Percentiles rank a stretch among this genome's conserved stretches.
These are phyloP conservation scores for Colletotrichum lupini DNA, from an alignment of 2,329 filamentous ascomycete genomes.

Conservation along the genomic window DNA sequence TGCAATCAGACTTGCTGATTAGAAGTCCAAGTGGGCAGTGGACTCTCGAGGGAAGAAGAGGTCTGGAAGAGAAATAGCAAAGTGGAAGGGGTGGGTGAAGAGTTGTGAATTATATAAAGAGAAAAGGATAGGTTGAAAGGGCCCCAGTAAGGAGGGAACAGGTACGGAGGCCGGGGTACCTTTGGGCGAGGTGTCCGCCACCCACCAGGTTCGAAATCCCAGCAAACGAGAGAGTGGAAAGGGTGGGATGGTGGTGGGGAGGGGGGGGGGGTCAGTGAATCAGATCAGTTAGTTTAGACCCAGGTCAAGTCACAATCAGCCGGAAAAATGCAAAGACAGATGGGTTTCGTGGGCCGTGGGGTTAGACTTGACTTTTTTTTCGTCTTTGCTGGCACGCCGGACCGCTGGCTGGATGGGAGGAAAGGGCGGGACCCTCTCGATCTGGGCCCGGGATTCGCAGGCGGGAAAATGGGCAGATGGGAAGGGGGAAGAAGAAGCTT, in stretches of 20 bases:
- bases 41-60: conserved; percentile 19
- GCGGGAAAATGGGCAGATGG: conserved; percentile 15
- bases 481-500: conserved; percentile 17
- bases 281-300: conserved; percentile 17
- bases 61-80: background rate
- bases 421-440: conserved; percentile 22
- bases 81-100: background rate
- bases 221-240: conserved; percentile 35
- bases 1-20: background rate
- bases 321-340: conserved; percentile 23
- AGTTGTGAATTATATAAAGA: conserved; percentile 32
- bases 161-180: conserved; percentile 34
- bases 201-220: conserved; percentile 34
- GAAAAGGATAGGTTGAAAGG: conserved; percentile 17
- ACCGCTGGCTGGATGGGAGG: background rate
- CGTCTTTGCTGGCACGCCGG: no score
- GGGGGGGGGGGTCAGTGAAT: conserved; percentile 29
- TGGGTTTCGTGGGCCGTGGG: conserved; percentile 26
- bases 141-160: conserved; percentile 29
- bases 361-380: conserved; percentile 23
- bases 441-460: conserved; percentile 18
- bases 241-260: conserved; percentile 32
- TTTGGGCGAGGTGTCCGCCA: conserved; percentile 35
- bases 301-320: conserved; percentile 24
- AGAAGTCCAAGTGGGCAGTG: conserved; percentile 7